A percentile compares a stretch with the other conserved stretches of the same genome.
phyloP scores from a whole-genome alignment of 345 rosid species.

The Dipteronia dyeriana region DNA sequence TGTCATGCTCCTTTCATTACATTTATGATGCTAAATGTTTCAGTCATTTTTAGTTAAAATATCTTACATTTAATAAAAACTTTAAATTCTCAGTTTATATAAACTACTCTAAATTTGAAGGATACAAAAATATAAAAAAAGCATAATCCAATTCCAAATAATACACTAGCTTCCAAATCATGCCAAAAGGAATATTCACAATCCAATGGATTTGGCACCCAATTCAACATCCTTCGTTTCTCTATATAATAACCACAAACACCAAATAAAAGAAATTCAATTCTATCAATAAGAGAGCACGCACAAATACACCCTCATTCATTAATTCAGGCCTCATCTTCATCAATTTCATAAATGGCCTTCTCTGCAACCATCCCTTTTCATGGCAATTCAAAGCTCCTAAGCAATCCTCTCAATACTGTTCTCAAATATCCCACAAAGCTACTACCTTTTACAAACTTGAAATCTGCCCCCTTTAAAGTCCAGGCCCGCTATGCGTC shows the following conservation, averaged over 20 bases:
- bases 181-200: slow-evolving; percentile 8
- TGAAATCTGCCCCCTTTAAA: neutral
- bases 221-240: slow-evolving; percentile 3
- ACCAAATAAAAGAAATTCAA: neutral
- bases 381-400: slow-evolving; percentile 15
- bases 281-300: neutral
- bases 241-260: neutral
- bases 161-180: slow-evolving; percentile 10
- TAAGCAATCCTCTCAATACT: slow-evolving; percentile 13
- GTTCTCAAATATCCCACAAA: slow-evolving; percentile 5
- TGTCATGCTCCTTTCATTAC: neutral
- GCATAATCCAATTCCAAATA: neutral
- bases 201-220: neutral
- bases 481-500: neutral
- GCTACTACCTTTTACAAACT: neutral
- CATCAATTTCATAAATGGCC: slow-evolving; percentile 21
- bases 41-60: too few species aligned
- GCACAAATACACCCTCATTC: neutral
- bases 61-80: too few species aligned
- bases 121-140: too few species aligned
- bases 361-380: slow-evolving; percentile 22
- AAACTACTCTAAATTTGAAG: too few species aligned
- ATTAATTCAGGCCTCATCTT: neutral
- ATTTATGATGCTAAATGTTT: too few species aligned
- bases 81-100: too few species aligned